phyloP scores from a whole-genome alignment of 1,284 basidiomycete genomes.

The Apiotrichum montevideense region DNA sequence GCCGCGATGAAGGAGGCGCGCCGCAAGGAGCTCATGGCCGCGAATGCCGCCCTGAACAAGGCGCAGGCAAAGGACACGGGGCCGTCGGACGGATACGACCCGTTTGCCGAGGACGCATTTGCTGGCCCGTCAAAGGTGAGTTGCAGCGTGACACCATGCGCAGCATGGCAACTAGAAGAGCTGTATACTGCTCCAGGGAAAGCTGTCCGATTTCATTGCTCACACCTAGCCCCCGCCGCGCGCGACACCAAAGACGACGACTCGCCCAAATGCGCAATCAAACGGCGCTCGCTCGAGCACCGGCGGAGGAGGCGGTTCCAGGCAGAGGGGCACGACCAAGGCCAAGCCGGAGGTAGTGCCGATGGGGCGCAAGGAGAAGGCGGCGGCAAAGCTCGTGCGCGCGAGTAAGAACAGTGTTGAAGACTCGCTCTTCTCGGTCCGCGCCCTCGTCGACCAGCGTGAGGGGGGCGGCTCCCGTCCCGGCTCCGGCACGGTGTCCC shows the following conservation, averaged over 20 bases:
- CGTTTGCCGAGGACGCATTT: conserved; percentile 37
- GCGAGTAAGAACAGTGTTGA: not conserved
- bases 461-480: conserved; percentile 8
- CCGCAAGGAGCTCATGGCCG: conserved; percentile 30
- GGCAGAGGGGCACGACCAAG: not conserved
- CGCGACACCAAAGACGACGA: not conserved
- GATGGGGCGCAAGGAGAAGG: conserved; percentile 33
- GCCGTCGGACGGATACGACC: conserved; percentile 26
- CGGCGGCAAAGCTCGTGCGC: conserved; percentile 11
- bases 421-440: conserved; percentile 29
- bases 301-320: not conserved
- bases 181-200: too few relatives aligned
- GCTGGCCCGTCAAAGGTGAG: conserved; percentile 15
- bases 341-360: conserved; percentile 17
- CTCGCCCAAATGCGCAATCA: not conserved
- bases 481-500: not conserved
- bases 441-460: conserved; percentile 26
- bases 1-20: conserved; percentile 33
- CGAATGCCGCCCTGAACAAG: conserved; percentile 28
- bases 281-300: not conserved
- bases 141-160: not conserved
- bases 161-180: too few relatives aligned
- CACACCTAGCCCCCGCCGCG: not conserved
- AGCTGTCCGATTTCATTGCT: too few relatives aligned
- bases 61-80: not conserved